phyloP scores from a whole-genome alignment of 805 yeast genomes.

The Nakazawaea wyomingensis region DNA sequence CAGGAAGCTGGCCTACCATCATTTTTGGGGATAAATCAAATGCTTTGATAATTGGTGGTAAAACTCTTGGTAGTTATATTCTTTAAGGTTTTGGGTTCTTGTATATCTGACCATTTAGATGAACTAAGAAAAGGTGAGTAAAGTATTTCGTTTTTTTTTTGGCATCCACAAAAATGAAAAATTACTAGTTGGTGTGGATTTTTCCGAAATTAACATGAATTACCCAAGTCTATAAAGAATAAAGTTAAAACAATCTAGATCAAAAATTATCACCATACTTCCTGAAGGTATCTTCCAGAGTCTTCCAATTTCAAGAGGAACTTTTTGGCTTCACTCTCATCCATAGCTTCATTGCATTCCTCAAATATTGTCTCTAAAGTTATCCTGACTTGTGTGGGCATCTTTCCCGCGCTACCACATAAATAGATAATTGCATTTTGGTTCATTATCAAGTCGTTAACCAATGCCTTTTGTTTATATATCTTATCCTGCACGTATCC shows the following conservation, averaged over 20 bases:
- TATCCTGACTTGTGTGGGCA: conserved; percentile 87
- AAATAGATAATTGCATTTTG: conserved; percentile 62
- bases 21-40: too few species aligned
- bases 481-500: conserved; percentile 79
- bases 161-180: too few species aligned
- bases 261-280: conserved; percentile 63
- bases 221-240: conserved; percentile 6
- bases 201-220: too few species aligned
- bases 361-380: conserved; percentile 63
- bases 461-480: conserved; percentile 40
- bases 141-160: too few species aligned
- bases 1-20: too few species aligned
- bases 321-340: conserved; percentile 41
- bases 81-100: too few species aligned
- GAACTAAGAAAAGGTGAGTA: too few species aligned
- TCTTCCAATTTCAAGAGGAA: conserved; percentile 57
- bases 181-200: too few species aligned
- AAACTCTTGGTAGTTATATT: too few species aligned
- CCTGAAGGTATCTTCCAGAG: conserved; percentile 69
- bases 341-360: conserved; percentile 35
- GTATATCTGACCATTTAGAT: too few species aligned
- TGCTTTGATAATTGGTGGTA: too few species aligned
- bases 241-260: background rate
- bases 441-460: conserved; percentile 50
- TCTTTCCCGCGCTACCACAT: conserved; percentile 91